phyloP scores from a whole-genome alignment of 768 basidiomycete genomes.

The Hericium rajendrae region DNA sequence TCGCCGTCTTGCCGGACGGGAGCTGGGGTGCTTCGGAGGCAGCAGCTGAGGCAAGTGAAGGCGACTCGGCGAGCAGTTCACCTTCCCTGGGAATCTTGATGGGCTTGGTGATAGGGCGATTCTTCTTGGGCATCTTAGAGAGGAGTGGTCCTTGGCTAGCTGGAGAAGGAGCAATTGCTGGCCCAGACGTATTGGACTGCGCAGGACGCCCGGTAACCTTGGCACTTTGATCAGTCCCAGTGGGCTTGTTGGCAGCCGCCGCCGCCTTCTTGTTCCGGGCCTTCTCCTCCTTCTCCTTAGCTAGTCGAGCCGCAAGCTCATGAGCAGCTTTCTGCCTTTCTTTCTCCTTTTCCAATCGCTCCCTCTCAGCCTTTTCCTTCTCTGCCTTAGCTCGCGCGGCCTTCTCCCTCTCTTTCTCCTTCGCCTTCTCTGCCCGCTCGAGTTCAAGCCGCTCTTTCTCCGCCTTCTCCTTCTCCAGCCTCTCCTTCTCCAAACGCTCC shows the following conservation, averaged over 20 bases:
- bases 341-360: conserved; percentile 21
- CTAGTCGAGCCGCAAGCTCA: conserved; percentile 7
- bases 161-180: conserved; percentile 19
- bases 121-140: conserved; percentile 81
- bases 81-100: conserved; percentile 56
- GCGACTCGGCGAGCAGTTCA: conserved; percentile 30
- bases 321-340: conserved; percentile 16
- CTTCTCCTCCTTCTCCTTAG: conserved; percentile 20
- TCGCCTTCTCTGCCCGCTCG: conserved; percentile 26
- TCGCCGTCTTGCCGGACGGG: conserved; percentile 22
- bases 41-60: conserved; percentile 34
- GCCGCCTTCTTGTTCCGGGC: conserved; percentile 8
- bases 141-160: conserved; percentile 59
- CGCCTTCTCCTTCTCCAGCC: conserved; percentile 25
- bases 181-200: conserved; percentile 14
- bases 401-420: conserved; percentile 27
- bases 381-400: neutral
- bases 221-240: conserved; percentile 8
- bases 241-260: neutral
- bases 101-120: conserved; percentile 51
- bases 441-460: conserved; percentile 27
- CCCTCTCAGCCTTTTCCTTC: conserved; percentile 22
- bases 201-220: conserved; percentile 16
- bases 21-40: conserved; percentile 38
- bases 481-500: conserved; percentile 31